Conservation (phyloP, 208 protist species). For the Leishmania amazonensis region DNA sequence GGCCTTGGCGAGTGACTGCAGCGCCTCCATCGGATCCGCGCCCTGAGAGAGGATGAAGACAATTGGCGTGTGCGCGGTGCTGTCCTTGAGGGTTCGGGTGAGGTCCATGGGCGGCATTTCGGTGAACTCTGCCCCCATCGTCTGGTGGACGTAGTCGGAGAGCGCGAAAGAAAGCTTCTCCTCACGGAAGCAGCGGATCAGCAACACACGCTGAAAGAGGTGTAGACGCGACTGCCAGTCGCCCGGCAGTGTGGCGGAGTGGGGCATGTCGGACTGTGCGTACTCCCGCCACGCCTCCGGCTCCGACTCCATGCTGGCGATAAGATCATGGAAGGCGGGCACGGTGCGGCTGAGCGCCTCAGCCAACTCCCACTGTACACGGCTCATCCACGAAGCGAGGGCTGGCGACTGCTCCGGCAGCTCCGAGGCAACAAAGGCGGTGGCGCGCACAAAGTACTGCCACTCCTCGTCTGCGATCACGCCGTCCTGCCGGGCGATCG, state of each 20-base stretch:
- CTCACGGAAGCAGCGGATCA: slow-evolving; percentile 94
- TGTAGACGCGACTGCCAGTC: slow-evolving; percentile 63
- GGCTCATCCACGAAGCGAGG: slow-evolving; percentile 65
- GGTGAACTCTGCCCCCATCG: slow-evolving; percentile 93
- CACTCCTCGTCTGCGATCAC: slow-evolving; percentile 86
- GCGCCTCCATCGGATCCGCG: slow-evolving; percentile 94
- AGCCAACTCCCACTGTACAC: slow-evolving; percentile 85
- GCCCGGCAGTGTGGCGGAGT: slow-evolving; percentile 52
- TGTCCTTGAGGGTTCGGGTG: slow-evolving; percentile 85
- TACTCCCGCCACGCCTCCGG: slow-evolving; percentile 65
- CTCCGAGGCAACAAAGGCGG: slow-evolving; percentile 84
- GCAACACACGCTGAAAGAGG: slow-evolving; percentile 93
- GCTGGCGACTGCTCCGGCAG: slow-evolving; percentile 48
- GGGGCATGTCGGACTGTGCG: slow-evolving; percentile 65
- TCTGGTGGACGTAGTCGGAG: slow-evolving; percentile 84
- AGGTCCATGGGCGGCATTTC: slow-evolving; percentile 95
- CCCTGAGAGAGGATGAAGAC: slow-evolving; percentile 98
- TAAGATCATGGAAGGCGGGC: slow-evolving; percentile 62
- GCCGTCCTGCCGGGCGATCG: slow-evolving; percentile 75
- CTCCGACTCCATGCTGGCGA: slow-evolving; percentile 51
- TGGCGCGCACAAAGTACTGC: slow-evolving; percentile 92
- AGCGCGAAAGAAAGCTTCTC: slow-evolving; percentile 95
- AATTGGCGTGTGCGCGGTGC: slow-evolving; percentile 87
- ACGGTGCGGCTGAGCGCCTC: slow-evolving; percentile 85
- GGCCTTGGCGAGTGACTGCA: slow-evolving; percentile 92